Evolutionary conservation across 176 grass and related monocot species (phyloP).

Genomic region (Sorghum bicolor): DNA sequence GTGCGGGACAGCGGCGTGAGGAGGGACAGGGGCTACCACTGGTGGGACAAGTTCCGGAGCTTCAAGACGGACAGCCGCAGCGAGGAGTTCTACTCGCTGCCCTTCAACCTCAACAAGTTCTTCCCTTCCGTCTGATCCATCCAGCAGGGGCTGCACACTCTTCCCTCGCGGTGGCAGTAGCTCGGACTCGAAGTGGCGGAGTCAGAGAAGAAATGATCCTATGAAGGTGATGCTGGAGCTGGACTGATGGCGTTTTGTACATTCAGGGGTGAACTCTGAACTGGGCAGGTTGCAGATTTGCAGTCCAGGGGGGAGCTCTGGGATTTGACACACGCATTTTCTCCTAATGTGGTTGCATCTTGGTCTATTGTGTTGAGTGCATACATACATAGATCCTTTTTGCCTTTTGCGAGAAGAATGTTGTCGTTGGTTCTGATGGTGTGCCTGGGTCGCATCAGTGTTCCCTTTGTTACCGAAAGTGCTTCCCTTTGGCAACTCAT

Average conservation of each 20-base stretch:
- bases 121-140: conserved; percentile 50
- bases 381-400: background rate
- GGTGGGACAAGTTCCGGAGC: conserved; percentile 53
- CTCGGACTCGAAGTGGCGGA: background rate
- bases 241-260: background rate
- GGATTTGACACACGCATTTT: background rate
- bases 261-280: background rate
- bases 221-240: background rate
- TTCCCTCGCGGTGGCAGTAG: background rate
- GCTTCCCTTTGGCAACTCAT: too few relatives aligned
- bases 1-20: conserved; percentile 19
- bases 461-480: too few relatives aligned
- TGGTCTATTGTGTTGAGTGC: background rate
- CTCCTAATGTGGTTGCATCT: background rate
- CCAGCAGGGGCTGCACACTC: background rate
- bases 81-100: conserved; percentile 62
- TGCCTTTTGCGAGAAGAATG: background rate
- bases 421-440: too few relatives aligned
- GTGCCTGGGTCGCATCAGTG: too few relatives aligned
- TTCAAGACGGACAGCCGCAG: conserved; percentile 49
- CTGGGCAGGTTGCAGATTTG: background rate
- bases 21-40: conserved; percentile 59
- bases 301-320: background rate
- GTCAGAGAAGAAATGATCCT: background rate
- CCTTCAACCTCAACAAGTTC: conserved; percentile 58